Conservation (phyloP, 2,329 filamentous ascomycete genomes). For the Ophiocordyceps camponoti-floridani region DNA sequence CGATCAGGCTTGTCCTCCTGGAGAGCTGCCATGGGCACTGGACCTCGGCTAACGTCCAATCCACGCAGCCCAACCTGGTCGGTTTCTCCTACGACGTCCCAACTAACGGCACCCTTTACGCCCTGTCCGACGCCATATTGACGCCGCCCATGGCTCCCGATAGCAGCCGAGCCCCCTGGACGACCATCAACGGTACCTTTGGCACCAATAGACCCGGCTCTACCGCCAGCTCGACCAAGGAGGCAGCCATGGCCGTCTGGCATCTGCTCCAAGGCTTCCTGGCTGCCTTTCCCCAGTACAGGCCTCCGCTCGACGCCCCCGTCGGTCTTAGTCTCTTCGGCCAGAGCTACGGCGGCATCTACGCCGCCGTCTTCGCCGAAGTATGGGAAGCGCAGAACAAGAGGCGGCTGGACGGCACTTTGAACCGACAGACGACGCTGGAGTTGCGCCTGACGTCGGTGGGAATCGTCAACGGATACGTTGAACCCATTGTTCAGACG, state of each 20-base stretch:
- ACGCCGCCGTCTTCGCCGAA: conserved; percentile 46
- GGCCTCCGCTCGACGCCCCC: conserved; percentile 26
- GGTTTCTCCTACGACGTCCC: conserved; percentile 49
- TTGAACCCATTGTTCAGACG: conserved; percentile 45
- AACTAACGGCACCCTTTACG: conserved; percentile 40
- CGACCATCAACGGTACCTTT: conserved; percentile 46
- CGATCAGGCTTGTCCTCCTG: conserved; percentile 23
- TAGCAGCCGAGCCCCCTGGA: conserved; percentile 9
- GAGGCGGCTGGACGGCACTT: conserved; percentile 28
- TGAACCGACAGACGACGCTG: conserved; percentile 31
- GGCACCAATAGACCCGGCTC: conserved; percentile 27
- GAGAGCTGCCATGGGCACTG: background rate
- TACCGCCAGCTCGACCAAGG: conserved; percentile 37
- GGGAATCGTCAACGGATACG: conserved; percentile 53
- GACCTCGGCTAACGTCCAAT: background rate
- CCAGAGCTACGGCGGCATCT: conserved; percentile 54
- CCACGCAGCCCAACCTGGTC: conserved; percentile 47
- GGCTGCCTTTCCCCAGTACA: conserved; percentile 37
- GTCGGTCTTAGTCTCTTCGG: conserved; percentile 47
- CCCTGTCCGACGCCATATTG: conserved; percentile 20
- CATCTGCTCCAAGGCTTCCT: conserved; percentile 47
- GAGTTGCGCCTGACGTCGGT: conserved; percentile 43
- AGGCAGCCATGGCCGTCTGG: conserved; percentile 42
- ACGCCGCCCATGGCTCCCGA: conserved; percentile 7
- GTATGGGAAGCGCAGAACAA: conserved; percentile 44